Base-by-base conservation (phyloP, 129 eudicot genomes). In the Oenanthe sinensis region DNA sequence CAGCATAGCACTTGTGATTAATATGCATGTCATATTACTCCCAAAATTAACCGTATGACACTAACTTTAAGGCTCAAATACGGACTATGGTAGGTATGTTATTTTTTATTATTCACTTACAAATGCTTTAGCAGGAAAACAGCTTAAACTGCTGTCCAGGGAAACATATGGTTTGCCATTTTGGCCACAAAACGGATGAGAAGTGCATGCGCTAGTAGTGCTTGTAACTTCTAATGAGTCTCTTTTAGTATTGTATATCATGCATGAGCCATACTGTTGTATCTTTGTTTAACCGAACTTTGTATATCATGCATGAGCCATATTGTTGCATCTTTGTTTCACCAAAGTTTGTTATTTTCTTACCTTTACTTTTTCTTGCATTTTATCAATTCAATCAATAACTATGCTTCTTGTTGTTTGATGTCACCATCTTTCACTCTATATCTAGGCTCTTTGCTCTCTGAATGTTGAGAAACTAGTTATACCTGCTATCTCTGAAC, bases 401-500 rank as follows among this genome's bases (percentile, higher is more conserved):
- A 16, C 54, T 42, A 26, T 14, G 36, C 50, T 73, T 22, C 54
- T 44, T 44, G 17, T 44, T 43, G 30, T 7, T 71, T 69, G 52
- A 26, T 36, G 33, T 30, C 28, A 33, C 58, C 16, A n/a, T 63
- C 19, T 44, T 8, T 63, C 9, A 22, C 37, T 72, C 37, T 70
- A 15, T 40, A 74, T 62, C 58, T 83, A 90, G 94, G 94, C 87
- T 80, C 94, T 90, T 71, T 37, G 77, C 67, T 78, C 83, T 76
- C 81, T 90, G 48, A 86, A 82, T 73, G 87, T 90, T 48, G 90
- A 81, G 86, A 87, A 87, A 74, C 78, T 90, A 75, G 89, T 87
- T 22, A 90, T 90, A 68, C 91, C 91, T 36, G 94, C 94, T 0
- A 87, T 90, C 46, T 83, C 94, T 44, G 89, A 90, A 69, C 87